phyloP scores from a whole-genome alignment of 495 filamentous ascomycete genomes.

The Neurospora tetraspora region DNA sequence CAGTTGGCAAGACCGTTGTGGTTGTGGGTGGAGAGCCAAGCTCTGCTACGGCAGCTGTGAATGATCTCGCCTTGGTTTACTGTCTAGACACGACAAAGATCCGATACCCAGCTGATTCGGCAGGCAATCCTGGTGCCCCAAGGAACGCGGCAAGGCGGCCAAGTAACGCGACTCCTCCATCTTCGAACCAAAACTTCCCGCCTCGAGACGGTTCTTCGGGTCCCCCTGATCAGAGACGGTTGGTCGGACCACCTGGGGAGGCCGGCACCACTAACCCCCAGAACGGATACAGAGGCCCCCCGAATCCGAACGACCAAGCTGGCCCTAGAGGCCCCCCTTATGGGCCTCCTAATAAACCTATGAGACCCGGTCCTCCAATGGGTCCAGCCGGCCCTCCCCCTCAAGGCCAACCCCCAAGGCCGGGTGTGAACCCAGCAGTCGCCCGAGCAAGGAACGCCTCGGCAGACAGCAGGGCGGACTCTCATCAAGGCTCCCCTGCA shows the following conservation, averaged over 20 bases:
- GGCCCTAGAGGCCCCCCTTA: slow-evolving; percentile 24
- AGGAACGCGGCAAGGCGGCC: slow-evolving; percentile 29
- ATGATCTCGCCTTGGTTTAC: slow-evolving; percentile 82
- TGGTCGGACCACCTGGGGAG: slow-evolving; percentile 40
- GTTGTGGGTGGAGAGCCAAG: slow-evolving; percentile 92
- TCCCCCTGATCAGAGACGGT: slow-evolving; percentile 45
- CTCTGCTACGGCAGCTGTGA: slow-evolving; percentile 64
- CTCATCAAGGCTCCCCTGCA: slow-evolving; percentile 26
- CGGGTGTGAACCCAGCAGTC: slow-evolving; percentile 25
- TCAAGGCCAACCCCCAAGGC: slow-evolving; percentile 74
- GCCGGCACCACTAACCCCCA: slow-evolving; percentile 42
- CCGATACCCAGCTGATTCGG: slow-evolving; percentile 77
- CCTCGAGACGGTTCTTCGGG: slow-evolving; percentile 57
- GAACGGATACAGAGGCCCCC: slow-evolving; percentile 22
- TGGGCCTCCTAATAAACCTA: slow-evolving; percentile 48
- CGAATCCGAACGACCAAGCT: slow-evolving; percentile 4
- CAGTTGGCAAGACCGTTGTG: slow-evolving; percentile 82
- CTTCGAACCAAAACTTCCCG: slow-evolving; percentile 27
- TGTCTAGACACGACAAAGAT: slow-evolving; percentile 93
- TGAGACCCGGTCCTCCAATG: slow-evolving; percentile 62
- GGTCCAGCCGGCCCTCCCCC: slow-evolving; percentile 77
- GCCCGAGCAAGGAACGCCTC: slow-evolving; percentile 30
- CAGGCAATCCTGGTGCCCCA: slow-evolving; percentile 33
- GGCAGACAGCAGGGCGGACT: slow-evolving; percentile 26
- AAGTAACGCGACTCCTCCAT: slow-evolving; percentile 25